These are phyloP conservation scores for Sesbania bispinosa DNA, from an alignment of 306 rosid genomes.

Conservation along the genomic window DNA sequence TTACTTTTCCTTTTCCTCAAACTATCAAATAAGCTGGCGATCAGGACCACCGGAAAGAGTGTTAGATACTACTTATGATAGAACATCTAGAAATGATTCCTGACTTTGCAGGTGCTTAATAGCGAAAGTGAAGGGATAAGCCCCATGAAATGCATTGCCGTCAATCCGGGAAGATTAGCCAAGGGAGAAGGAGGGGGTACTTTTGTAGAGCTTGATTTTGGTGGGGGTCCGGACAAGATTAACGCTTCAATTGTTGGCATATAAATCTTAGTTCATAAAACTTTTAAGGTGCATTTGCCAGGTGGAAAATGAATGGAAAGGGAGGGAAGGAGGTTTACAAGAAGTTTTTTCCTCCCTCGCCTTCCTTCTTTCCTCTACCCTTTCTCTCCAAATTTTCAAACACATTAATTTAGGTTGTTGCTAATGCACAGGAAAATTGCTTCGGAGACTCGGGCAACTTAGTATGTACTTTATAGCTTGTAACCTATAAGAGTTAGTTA, in stretches of 20 bases:
- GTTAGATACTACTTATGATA: background rate
- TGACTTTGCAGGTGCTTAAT: conserved; percentile 47
- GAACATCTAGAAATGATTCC: background rate
- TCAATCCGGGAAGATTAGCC: conserved; percentile 89
- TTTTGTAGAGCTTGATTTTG: conserved; percentile 72
- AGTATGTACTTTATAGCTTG: too few relatives aligned
- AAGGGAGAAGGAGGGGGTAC: conserved; percentile 99
- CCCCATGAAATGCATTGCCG: conserved; percentile 56
- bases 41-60: background rate
- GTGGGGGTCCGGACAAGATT: conserved; percentile 50
- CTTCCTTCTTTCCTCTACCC: too few relatives aligned
- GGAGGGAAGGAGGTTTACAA: too few relatives aligned
- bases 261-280: conserved; percentile 31
- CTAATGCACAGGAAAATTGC: background rate
- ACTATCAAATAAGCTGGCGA: background rate
- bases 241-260: conserved; percentile 67
- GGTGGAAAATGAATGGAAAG: too few relatives aligned
- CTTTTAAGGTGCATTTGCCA: background rate
- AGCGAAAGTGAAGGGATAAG: conserved; percentile 49
- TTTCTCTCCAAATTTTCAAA: too few relatives aligned
- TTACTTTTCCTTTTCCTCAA: background rate
- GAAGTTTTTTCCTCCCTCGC: too few relatives aligned
- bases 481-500: too few relatives aligned
- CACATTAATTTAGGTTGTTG: conserved; percentile 13
- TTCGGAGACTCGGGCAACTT: background rate